Conservation (phyloP, 805 yeast species). For the Kazachstania taianensis region DNA sequence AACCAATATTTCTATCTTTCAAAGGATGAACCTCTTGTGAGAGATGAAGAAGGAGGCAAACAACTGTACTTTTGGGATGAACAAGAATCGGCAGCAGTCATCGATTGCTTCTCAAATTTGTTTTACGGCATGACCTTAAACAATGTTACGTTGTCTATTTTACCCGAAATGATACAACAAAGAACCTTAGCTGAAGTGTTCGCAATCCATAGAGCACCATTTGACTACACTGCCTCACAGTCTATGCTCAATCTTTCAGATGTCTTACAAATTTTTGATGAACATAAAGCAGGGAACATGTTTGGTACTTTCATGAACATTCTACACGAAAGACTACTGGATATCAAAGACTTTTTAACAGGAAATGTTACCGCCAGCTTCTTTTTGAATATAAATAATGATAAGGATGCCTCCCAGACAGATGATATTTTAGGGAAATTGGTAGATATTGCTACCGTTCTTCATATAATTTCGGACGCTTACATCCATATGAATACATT, state of each 20-base stretch:
- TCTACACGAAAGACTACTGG: slow-evolving; percentile 26
- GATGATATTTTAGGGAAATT: slow-evolving; percentile 17
- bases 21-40: slow-evolving; percentile 33
- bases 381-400: slow-evolving; percentile 17
- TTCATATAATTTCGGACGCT: slow-evolving; percentile 46
- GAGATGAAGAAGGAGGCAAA: slow-evolving; percentile 33
- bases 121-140: slow-evolving; percentile 42
- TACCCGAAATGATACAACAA: slow-evolving; percentile 31
- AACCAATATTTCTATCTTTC: slow-evolving; percentile 33
- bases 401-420: slow-evolving; percentile 7
- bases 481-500: slow-evolving; percentile 45
- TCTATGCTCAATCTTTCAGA: slow-evolving; percentile 44
- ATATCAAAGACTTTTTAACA: slow-evolving; percentile 21
- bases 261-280: slow-evolving; percentile 47
- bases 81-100: slow-evolving; percentile 34
- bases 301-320: slow-evolving; percentile 29
- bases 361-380: slow-evolving; percentile 18
- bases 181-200: slow-evolving; percentile 41
- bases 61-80: slow-evolving; percentile 46
- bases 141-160: slow-evolving; percentile 37
- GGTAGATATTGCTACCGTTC: slow-evolving; percentile 32
- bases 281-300: slow-evolving; percentile 42
- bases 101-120: slow-evolving; percentile 43
- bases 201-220: slow-evolving; percentile 45
- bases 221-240: slow-evolving; percentile 48